A percentile compares a stretch with the other conserved stretches of the same genome.
phyloP scores from a whole-genome alignment of 2,329 filamentous ascomycete species.

The Pestalotiopsis sp. region DNA sequence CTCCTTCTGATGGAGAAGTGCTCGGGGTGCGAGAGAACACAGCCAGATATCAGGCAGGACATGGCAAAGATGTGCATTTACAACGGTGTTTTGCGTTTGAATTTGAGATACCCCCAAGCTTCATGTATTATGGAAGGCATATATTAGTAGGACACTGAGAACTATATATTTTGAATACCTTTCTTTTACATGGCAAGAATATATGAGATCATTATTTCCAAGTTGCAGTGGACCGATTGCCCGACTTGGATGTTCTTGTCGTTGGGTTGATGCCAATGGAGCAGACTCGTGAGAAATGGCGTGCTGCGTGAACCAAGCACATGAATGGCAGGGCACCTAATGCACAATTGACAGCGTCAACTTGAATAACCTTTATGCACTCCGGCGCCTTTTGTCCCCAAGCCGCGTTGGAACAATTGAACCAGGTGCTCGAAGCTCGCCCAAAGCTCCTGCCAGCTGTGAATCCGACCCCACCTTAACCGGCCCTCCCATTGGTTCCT shows the following conservation, averaged over 20 bases:
- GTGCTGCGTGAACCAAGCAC: no score
- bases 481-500: slow-evolving; percentile 25
- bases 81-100: neutral
- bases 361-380: neutral
- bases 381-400: no score
- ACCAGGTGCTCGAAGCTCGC: neutral
- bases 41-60: neutral
- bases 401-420: no score
- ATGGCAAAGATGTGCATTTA: neutral
- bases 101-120: neutral
- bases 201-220: no score
- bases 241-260: no score
- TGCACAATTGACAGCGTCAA: neutral
- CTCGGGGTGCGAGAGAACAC: neutral
- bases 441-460: slow-evolving; percentile 4
- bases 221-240: no score
- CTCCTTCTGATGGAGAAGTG: no score
- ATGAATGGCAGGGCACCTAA: neutral
- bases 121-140: neutral
- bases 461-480: neutral
- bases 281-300: no score
- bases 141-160: neutral
- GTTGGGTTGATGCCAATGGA: no score
- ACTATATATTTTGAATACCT: neutral
- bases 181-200: neutral